These are phyloP conservation scores for Rhizophora mangle DNA, from an alignment of 345 rosid species.

Conservation along the genomic window DNA sequence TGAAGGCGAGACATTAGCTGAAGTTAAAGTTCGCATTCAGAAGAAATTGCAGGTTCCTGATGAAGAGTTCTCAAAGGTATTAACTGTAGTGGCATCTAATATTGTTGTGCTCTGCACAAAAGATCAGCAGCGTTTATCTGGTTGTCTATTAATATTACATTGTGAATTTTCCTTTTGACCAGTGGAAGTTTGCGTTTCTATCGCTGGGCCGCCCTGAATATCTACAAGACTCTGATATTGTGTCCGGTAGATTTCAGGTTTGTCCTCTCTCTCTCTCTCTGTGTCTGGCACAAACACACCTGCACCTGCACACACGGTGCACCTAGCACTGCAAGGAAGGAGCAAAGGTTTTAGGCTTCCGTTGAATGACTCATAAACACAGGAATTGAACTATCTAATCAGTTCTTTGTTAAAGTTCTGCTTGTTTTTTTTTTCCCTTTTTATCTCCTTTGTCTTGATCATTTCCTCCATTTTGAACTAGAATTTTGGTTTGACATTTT, in stretches of 20 bases:
- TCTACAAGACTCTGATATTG: slow-evolving; percentile 29
- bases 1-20: slow-evolving; percentile 82
- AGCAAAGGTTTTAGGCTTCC: no score
- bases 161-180: background rate
- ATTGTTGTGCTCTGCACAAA: background rate
- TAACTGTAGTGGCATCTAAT: background rate
- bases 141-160: background rate
- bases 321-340: no score
- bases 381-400: no score
- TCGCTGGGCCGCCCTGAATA: slow-evolving; percentile 74
- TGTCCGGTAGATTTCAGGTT: slow-evolving; percentile 34
- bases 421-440: no score
- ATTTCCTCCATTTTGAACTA: no score
- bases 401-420: no score
- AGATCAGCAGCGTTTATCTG: background rate
- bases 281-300: background rate
- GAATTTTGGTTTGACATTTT: no score
- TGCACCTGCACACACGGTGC: background rate
- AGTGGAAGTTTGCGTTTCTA: slow-evolving; percentile 41
- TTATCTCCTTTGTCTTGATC: no score
- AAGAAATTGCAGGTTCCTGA: slow-evolving; percentile 39
- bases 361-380: no score
- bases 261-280: background rate
- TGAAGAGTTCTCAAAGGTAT: slow-evolving; percentile 36
- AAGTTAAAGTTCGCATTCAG: slow-evolving; percentile 55